phyloP scores from a whole-genome alignment of 192 early-diverging fungal genomes.

The Pecoramyces ruminantium region DNA sequence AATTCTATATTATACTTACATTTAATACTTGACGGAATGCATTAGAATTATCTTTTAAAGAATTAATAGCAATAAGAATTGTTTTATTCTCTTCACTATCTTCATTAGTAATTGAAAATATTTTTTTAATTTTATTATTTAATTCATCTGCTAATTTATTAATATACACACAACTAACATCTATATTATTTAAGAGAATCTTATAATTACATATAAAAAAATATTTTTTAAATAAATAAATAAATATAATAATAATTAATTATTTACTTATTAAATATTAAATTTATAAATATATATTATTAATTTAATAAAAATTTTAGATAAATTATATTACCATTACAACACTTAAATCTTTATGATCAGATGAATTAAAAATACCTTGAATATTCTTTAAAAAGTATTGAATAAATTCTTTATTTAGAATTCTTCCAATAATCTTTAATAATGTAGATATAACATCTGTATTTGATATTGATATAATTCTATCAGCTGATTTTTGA shows the following conservation, averaged over 20 bases:
- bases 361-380: conserved; percentile 24
- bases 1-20: conserved; percentile 12
- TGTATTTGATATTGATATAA: conserved; percentile 52
- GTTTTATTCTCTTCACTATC: conserved; percentile 20
- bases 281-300: too few species aligned
- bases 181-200: conserved; percentile 75
- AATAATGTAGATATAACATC: conserved; percentile 51
- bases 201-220: not conserved
- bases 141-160: conserved; percentile 53
- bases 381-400: conserved; percentile 40
- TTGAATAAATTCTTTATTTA: conserved; percentile 53
- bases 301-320: too few species aligned
- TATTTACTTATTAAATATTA: too few species aligned
- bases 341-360: conserved; percentile 33
- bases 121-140: conserved; percentile 25
- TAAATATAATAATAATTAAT: conserved; percentile 1
- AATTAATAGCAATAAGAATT: conserved; percentile 38
- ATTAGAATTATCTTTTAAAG: conserved; percentile 31
- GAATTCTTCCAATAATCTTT: conserved; percentile 36
- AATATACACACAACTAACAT: conserved; percentile 66
- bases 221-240: not conserved
- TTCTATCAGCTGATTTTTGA: conserved; percentile 51
- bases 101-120: conserved; percentile 12
- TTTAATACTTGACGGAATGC: conserved; percentile 49
- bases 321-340: conserved; percentile 44